phyloP scores from a whole-genome alignment of 108 stramenopile genomes.

The Cyclotella kingstonii region DNA sequence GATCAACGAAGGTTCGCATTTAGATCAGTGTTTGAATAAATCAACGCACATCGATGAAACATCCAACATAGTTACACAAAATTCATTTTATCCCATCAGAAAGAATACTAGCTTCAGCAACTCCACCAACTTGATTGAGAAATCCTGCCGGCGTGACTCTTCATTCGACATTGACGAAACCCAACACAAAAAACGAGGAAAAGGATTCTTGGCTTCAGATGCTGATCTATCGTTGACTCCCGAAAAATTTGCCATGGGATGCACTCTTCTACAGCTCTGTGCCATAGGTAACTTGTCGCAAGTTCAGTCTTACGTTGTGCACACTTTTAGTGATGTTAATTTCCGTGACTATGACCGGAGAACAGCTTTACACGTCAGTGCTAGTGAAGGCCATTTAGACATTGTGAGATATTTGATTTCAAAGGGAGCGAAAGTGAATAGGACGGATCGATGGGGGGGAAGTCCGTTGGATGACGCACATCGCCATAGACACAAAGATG shows the following conservation, averaged over 20 bases:
- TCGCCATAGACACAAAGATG: constrained; percentile 71
- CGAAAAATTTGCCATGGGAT: constrained; percentile 78
- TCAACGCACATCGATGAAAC: too few species aligned
- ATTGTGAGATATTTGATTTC: constrained; percentile 54
- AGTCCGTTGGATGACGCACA: constrained; percentile 86
- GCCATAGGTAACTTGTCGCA: constrained; percentile 51
- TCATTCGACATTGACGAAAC: constrained; percentile 12
- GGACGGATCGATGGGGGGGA: constrained; percentile 79
- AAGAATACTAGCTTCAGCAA: neutral
- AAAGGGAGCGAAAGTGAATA: constrained; percentile 65
- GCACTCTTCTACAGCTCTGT: constrained; percentile 74
- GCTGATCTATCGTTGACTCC: constrained; percentile 54
- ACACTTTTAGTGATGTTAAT: constrained; percentile 54
- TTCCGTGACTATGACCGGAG: constrained; percentile 90
- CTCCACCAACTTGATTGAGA: neutral
- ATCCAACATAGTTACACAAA: neutral
- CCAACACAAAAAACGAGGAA: constrained; percentile 22
- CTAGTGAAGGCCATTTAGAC: constrained; percentile 79
- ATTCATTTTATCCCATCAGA: neutral
- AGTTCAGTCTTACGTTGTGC: constrained; percentile 44
- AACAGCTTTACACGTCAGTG: constrained; percentile 81
- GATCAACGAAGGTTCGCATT: neutral
- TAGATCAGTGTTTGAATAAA: too few species aligned
- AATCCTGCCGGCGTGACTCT: neutral
- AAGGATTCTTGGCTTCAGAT: constrained; percentile 54